Percentiles rank a stretch among this genome's conserved stretches.
phyloP scores from a whole-genome alignment of 1,139 yeast genomes.

The Spathaspora sp. region DNA sequence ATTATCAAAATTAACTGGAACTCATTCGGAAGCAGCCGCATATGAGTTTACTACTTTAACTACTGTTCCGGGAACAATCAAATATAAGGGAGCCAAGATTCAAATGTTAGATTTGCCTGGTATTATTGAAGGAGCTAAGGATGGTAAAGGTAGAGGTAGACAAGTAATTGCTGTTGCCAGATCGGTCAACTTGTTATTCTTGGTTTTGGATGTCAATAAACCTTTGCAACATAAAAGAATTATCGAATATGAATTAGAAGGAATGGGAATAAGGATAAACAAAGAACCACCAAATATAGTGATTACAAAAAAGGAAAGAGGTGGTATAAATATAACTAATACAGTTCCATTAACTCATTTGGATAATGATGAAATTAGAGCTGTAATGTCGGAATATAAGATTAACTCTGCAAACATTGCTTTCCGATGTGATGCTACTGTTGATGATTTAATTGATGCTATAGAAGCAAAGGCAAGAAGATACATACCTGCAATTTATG shows the following conservation, averaged over 20 bases:
- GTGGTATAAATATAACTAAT: constrained; percentile 90
- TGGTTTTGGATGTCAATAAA: constrained; percentile 92
- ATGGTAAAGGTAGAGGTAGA: constrained; percentile 98
- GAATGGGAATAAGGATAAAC: constrained; percentile 93
- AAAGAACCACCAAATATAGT: constrained; percentile 90
- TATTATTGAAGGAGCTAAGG: constrained; percentile 98
- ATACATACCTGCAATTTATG: constrained; percentile 93
- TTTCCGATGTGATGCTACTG: constrained; percentile 95
- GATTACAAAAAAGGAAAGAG: constrained; percentile 88
- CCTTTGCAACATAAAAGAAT: constrained; percentile 92
- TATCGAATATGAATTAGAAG: constrained; percentile 93
- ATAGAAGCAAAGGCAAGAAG: constrained; percentile 86
- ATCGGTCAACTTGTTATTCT: constrained; percentile 88
- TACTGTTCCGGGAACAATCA: constrained; percentile 95
- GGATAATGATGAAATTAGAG: constrained; percentile 89
- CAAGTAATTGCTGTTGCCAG: constrained; percentile 99
- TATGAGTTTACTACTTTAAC: constrained; percentile 97
- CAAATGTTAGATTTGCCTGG: constrained; percentile 99
- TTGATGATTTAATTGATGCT: constrained; percentile 93
- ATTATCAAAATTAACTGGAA: constrained; percentile 85
- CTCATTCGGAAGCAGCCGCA: constrained; percentile 96
- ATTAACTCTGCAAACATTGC: constrained; percentile 97
- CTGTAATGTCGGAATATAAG: constrained; percentile 93
- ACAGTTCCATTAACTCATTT: constrained; percentile 91
- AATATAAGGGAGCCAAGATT: constrained; percentile 94